A percentile compares a stretch with the other conserved stretches of the same genome.
These are phyloP conservation scores for Colletotrichum cordylinicola DNA, from an alignment of 2,329 filamentous ascomycete species.

Conservation along the genomic window DNA sequence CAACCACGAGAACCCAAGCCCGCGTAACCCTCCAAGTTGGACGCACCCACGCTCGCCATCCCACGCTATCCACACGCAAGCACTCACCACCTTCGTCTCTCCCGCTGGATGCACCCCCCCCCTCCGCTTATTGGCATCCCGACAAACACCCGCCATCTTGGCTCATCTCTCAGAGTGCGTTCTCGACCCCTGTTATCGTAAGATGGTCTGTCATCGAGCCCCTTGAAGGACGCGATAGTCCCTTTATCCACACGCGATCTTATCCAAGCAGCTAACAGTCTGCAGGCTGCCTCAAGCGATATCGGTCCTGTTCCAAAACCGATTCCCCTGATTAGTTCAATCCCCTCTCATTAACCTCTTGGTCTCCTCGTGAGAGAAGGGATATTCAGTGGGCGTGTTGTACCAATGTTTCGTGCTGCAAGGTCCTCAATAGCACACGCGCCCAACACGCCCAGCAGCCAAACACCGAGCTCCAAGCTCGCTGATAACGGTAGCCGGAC, in stretches of 20 bases:
- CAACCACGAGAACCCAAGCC: not conserved
- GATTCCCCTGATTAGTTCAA: not conserved
- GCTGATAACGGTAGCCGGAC: not conserved
- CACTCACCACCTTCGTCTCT: not conserved
- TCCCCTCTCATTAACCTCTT: conserved; percentile 10
- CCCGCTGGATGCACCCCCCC: not conserved
- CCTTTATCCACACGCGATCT: not conserved
- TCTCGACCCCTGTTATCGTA: not conserved
- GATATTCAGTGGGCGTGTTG: not conserved
- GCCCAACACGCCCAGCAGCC: not conserved
- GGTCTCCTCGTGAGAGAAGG: not conserved
- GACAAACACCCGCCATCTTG: not conserved
- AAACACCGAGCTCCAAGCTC: conserved; percentile 3
- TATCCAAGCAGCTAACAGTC: not conserved
- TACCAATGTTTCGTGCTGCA: not conserved
- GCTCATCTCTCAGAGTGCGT: conserved; percentile 1
- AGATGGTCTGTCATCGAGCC: conserved; percentile 8
- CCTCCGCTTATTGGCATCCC: not conserved
- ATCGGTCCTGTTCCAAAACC: not conserved
- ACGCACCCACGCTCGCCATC: not conserved
- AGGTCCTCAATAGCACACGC: not conserved
- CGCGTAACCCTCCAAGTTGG: not conserved
- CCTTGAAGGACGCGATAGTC: not conserved
- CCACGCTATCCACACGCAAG: not conserved
- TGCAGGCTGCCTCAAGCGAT: not conserved